Base-by-base conservation (phyloP, 345 rosid genomes). In the Trapa incisa region DNA sequence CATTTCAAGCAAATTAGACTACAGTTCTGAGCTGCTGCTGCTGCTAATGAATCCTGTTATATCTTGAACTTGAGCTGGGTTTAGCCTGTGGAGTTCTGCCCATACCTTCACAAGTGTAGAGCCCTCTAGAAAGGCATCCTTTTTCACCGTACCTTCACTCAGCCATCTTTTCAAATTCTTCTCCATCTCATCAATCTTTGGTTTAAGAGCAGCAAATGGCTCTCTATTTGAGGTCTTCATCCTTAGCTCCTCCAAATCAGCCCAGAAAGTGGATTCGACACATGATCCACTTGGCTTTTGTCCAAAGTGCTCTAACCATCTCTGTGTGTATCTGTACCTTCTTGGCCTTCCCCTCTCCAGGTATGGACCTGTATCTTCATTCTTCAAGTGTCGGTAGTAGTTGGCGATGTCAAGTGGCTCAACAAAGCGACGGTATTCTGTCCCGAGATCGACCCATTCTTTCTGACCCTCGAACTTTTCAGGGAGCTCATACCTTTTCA, bases 331-430 rank as follows among this genome's bases (percentile, higher is more conserved):
- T 67, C 42, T 77, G 73, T 84, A 89, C 32, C 96, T 77, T 14
- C 38, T 92, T 38, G 96, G 98, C 73, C 98, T 82, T 71, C 88
- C 88, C 58, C 65, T 15, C 33, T 47, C 16, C 86, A 86, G 70
- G 48, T 92, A 89, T 5, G 88, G 76, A 38, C 89, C 92, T 0
- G 96, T 83, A 76, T 86, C 95, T 76, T 82, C 91, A 37, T 89
- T 81, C 84, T 85, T 86, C 12, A 77, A 35, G 68, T 87, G 94
- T 37, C 96, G 39, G 52, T 92, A 80, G 79, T 89, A 89, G 76
- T 89, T 89, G 35, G 96, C 81, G 3, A 92, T 80, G 47, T 92
- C 98, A 47, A 92, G 74, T 35, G 98, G 96, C 69, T 92, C 98
- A 16, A 81, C 79, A 14, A 81, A 71, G 71, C 73, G 80, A 8